Percentiles rank a stretch among this genome's conserved stretches.
Evolutionary conservation across 2,329 filamentous ascomycete species (phyloP).

Genomic region (Monilinia fructicola): DNA sequence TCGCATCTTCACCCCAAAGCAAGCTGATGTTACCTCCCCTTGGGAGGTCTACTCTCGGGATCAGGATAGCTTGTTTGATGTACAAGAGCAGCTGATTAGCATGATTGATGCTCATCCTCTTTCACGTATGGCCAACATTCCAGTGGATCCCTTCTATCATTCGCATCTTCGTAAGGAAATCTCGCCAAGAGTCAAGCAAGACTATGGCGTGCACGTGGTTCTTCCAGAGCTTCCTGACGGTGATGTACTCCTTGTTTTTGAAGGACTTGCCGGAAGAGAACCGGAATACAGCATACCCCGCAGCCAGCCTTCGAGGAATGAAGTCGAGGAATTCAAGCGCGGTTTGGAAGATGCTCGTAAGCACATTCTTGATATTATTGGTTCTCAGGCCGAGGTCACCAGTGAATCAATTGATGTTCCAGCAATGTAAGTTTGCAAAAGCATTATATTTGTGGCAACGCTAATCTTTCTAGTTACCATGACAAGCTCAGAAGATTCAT

Average conservation of each 20-base stretch:
- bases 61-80: conserved; percentile 76
- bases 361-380: conserved; percentile 58
- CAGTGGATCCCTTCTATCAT: conserved; percentile 78
- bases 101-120: conserved; percentile 74
- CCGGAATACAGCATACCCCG: conserved; percentile 56
- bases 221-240: conserved; percentile 62
- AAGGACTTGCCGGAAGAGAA: conserved; percentile 56
- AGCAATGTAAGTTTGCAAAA: conserved; percentile 47
- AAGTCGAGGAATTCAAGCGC: conserved; percentile 55
- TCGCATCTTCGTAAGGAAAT: conserved; percentile 67
- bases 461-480: conserved; percentile 53
- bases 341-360: conserved; percentile 56
- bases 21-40: conserved; percentile 67
- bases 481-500: conserved; percentile 63
- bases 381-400: conserved; percentile 57
- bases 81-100: conserved; percentile 71
- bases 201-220: conserved; percentile 71
- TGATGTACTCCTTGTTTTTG: conserved; percentile 70
- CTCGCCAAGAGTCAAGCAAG: conserved; percentile 61
- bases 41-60: conserved; percentile 91
- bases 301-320: conserved; percentile 49
- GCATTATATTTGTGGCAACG: neutral
- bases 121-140: conserved; percentile 63
- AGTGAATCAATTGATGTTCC: conserved; percentile 57
- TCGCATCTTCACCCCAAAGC: conserved; percentile 79